These are phyloP conservation scores for Lyophyllum decastes DNA, from an alignment of 768 basidiomycete genomes.

Conservation along the genomic window DNA sequence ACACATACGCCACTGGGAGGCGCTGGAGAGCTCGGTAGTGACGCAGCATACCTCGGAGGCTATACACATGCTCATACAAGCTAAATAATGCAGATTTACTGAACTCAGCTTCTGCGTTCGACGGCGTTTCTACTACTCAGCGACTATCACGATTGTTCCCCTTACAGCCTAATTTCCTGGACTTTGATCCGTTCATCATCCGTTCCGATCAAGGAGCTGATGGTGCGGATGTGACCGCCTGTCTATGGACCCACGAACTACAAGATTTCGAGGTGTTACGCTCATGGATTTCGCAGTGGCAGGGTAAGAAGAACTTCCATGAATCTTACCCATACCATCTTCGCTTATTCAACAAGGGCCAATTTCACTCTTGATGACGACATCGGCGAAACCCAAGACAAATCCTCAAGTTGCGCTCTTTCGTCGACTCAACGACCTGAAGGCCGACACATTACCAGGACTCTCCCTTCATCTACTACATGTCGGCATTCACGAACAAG, in stretches of 20 bases:
- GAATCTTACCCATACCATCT: background rate
- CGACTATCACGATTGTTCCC: constrained; percentile 37
- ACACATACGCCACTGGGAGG: constrained; percentile 9
- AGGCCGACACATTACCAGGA: constrained; percentile 18
- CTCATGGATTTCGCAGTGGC: constrained; percentile 42
- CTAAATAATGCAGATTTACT: background rate
- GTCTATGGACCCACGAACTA: constrained; percentile 46
- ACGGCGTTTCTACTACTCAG: constrained; percentile 29
- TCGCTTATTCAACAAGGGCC: constrained; percentile 34
- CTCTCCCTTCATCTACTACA: constrained; percentile 52
- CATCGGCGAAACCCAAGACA: constrained; percentile 24
- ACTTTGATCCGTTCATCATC: constrained; percentile 38
- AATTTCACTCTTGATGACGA: constrained; percentile 50
- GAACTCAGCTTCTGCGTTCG: constrained; percentile 20
- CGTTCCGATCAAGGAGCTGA: constrained; percentile 16
- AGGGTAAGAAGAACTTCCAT: constrained; percentile 30
- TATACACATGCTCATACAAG: background rate
- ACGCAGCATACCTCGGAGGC: constrained; percentile 1
- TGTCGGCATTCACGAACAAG: constrained; percentile 33
- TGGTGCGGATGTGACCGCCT: constrained; percentile 39
- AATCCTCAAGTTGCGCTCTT: constrained; percentile 26
- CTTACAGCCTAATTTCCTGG: constrained; percentile 22
- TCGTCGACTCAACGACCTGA: constrained; percentile 25
- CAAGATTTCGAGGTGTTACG: constrained; percentile 33
- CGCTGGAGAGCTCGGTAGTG: background rate